Base-by-base conservation (phyloP, 495 filamentous ascomycete genomes). In the Hyaloscypha hepaticicola region DNA sequence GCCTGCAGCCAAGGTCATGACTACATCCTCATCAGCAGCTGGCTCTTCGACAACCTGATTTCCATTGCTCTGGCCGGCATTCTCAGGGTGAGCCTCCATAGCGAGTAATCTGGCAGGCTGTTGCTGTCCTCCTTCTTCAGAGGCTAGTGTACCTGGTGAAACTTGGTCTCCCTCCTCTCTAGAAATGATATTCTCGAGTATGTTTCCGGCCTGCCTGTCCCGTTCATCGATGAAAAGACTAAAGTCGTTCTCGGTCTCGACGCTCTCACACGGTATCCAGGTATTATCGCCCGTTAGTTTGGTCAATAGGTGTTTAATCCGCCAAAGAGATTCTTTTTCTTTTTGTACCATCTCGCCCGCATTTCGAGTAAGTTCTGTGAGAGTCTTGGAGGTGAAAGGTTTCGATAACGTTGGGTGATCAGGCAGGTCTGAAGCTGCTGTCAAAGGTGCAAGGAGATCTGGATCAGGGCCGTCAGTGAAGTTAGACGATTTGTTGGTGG, bases 361-460 rank as follows among this genome's bases (percentile, higher is more conserved):
- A 82, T 93, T 84, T 41, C 81, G 79, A 12, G 87, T 86, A 75
- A 99, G 86, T 59, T 94, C 84, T 49, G 85, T 86, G n/a, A 99
- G 82, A 4, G 90, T 89, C 64, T 86, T 87, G 11, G 91, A 93
- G 2, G 79, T 88, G 76, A 96, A 98, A 0, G 93, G 85, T 69
- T 87, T 82, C 33, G 92, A 92, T 58, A 97, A 75, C 3, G 90
- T 89, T 65, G 93, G 93, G 72, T 99, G 95, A 41, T 77, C 82
- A 4, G 91, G 86, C 33, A 99, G 82, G 73, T 96, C 91, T 57
- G 92, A 90, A 25, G 92, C 89, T 60, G 92, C 83, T 60, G 92
- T 96, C 58, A 98, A 77, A 26, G 95, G 95, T 48, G 90, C 90
- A 14, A 99, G 85, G 48, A 97, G 83, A 58, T 90, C 94, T 97